Evolutionary conservation across 768 basidiomycete genomes (phyloP), one percentile per base, ranked within the genome.

Genomic region (Kwoniella europaea): DNA sequence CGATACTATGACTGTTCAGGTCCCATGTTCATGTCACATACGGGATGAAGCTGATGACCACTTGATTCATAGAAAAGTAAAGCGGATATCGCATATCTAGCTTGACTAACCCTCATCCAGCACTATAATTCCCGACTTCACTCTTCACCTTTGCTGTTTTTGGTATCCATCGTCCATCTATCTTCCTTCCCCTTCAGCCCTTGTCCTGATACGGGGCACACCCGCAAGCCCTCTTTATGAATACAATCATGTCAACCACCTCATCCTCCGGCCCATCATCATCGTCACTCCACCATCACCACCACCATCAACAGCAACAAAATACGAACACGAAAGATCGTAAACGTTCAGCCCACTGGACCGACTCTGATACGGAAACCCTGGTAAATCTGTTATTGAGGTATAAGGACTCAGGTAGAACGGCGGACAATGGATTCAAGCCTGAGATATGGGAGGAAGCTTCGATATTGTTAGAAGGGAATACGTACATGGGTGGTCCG

Each of bases 391-490:
- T 77, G 41, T 58, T 79, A 24, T 41, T 79, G 35, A 18, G 67
- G 43, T 59, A 79, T 62, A 75, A 74, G 59, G 74, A 77, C 57
- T 35, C 63, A n/a, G 74, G 76, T n/a, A 50, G 78, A 41, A 79
- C 78, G 22, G 55, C 68, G 2, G 78, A 79, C 58, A 77, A 79
- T 68, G 78, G 78, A 13, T 79, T 79, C 69, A 77, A 77, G 62
- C 76, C 76, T 20, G 74, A 79, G 41, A 69, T 79, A 20, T 79
- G 78, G 78, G 56, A 52, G 24, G 74, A 77, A 57, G 76, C 76
- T 16, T 20, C 72, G 2, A 59, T 46, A 4, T 4, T 74, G 60
- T 59, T 76, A 29, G 68, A 75, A 41, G 50, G 69, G 10, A 65
- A 44, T 24, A 69, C 71, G 4, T 61, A 69, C 65, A 54, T 74